Evolutionary conservation across 1,284 basidiomycete species (phyloP).

Genomic region (Schizophyllum commune): DNA sequence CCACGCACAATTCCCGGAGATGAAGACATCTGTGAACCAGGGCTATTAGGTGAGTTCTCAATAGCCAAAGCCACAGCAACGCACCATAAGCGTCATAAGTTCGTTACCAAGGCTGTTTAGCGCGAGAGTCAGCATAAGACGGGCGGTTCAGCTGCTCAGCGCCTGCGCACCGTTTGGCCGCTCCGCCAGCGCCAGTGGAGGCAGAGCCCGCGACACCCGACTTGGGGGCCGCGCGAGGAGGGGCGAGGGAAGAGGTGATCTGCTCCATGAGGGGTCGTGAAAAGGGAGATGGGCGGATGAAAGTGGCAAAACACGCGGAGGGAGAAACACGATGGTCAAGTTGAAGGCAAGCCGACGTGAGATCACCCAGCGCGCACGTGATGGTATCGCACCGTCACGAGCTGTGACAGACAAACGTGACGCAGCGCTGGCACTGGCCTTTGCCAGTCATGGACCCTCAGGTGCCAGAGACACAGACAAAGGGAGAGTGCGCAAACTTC

Average conservation of each 20-base stretch:
- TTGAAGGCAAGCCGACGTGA: background rate
- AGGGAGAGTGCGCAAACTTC: too few relatives aligned
- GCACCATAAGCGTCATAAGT: constrained; percentile 79
- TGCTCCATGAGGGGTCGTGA: constrained; percentile 50
- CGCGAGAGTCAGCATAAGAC: constrained; percentile 9
- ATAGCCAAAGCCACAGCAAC: constrained; percentile 16
- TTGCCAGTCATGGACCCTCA: too few relatives aligned
- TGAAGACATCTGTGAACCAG: constrained; percentile 60
- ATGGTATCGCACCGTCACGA: background rate
- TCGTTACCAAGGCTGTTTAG: constrained; percentile 59
- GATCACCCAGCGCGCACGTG: background rate
- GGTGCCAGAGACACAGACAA: too few relatives aligned
- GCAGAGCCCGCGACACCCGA: constrained; percentile 41
- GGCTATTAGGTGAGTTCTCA: background rate
- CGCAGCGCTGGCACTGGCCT: too few relatives aligned
- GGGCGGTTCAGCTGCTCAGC: constrained; percentile 1
- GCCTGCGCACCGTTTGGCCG: constrained; percentile 62
- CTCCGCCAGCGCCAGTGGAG: constrained; percentile 58
- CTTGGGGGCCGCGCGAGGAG: constrained; percentile 49
- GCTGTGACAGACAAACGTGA: background rate
- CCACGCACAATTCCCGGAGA: constrained; percentile 67
- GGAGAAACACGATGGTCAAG: background rate
- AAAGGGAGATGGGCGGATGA: background rate
- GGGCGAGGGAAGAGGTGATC: constrained; percentile 56
- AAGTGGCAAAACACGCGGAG: background rate